A percentile compares a stretch with the other conserved stretches of the same genome.
These are phyloP conservation scores for Astraeus odoratus DNA, from an alignment of 768 basidiomycete species.

Conservation along the genomic window DNA sequence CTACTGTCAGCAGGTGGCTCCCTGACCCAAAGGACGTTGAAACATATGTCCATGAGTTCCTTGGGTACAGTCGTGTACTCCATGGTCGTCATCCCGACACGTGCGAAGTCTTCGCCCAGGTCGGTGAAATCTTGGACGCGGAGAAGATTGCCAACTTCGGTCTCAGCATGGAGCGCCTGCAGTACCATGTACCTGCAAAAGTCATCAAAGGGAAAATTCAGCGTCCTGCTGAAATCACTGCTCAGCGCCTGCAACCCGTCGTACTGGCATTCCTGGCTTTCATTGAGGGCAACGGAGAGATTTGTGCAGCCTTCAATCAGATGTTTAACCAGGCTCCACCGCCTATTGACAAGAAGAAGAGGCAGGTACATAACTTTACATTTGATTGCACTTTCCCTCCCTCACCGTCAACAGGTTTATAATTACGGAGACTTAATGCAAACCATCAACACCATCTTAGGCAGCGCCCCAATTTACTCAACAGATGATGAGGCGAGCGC, in stretches of 20 bases:
- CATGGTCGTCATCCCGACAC: background rate
- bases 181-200: slow-evolving; percentile 17
- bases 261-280: slow-evolving; percentile 17
- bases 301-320: slow-evolving; percentile 9
- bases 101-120: background rate
- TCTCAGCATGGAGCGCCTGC: background rate
- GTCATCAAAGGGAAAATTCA: slow-evolving; percentile 15
- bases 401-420: background rate
- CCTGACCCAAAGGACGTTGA: slow-evolving; percentile 11
- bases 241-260: slow-evolving; percentile 7
- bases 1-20: slow-evolving; percentile 10
- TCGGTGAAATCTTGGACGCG: background rate
- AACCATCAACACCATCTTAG: background rate
- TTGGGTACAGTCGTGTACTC: background rate
- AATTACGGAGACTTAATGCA: slow-evolving; percentile 2
- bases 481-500: background rate
- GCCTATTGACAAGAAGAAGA: background rate
- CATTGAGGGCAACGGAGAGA: slow-evolving; percentile 16
- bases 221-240: slow-evolving; percentile 6
- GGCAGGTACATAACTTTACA: background rate
- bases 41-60: slow-evolving; percentile 9
- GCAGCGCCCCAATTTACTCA: background rate
- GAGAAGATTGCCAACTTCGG: background rate
- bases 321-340: background rate
- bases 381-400: background rate